Evolutionary conservation across 2,329 filamentous ascomycete species (phyloP).

Genomic region (Dryadomyces quercus-mongolicae): DNA sequence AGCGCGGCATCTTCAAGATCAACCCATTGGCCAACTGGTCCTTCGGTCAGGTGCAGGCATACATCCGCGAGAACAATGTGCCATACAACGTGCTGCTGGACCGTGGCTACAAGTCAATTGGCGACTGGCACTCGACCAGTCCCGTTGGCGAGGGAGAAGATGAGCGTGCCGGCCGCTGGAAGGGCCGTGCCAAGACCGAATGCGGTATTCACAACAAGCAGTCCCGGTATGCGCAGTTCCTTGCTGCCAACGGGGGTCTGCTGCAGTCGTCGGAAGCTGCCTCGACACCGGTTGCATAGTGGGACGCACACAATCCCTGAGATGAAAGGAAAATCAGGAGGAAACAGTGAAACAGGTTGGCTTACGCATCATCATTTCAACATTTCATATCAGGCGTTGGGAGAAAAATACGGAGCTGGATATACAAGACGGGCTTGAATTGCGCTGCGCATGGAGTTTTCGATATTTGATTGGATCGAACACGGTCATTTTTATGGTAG

Average conservation of each 20-base stretch:
- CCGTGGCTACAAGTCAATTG: conserved; percentile 92
- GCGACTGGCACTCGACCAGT: conserved; percentile 95
- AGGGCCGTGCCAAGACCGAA: conserved; percentile 90
- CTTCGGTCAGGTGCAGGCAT: conserved; percentile 79
- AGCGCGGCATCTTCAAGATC: conserved; percentile 87
- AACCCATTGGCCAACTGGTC: conserved; percentile 93
- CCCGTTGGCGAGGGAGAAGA: conserved; percentile 87
- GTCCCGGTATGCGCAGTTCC: conserved; percentile 79
- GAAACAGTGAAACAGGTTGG: neutral
- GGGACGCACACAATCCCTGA: neutral
- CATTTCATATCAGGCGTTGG: neutral
- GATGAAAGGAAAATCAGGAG: neutral
- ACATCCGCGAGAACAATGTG: conserved; percentile 75
- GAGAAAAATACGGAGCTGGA: neutral
- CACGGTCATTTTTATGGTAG: neutral
- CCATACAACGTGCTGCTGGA: conserved; percentile 91
- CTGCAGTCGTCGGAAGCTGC: neutral
- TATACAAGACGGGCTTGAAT: neutral
- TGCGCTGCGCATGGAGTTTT: neutral
- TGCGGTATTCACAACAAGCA: conserved; percentile 98
- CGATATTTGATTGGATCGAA: neutral
- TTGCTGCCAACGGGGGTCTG: conserved; percentile 26
- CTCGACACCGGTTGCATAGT: neutral
- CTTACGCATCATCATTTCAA: neutral
- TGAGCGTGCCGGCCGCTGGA: conserved; percentile 93